phyloP scores from a whole-genome alignment of 345 rosid genomes.

The Euphorbia tirucalli region DNA sequence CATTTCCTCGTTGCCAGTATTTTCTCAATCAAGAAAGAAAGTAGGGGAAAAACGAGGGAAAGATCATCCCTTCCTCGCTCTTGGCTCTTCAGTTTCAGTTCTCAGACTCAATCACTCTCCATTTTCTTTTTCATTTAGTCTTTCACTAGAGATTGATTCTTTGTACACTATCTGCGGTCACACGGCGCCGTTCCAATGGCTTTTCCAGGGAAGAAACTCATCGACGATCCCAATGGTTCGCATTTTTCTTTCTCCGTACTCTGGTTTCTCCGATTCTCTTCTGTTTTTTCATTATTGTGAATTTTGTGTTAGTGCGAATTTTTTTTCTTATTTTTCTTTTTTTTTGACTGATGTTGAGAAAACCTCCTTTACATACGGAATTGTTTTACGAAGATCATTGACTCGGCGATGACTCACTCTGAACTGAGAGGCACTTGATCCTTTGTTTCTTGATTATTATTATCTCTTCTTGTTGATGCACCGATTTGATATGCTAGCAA shows the following conservation, averaged over 20 bases:
- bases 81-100: not conserved
- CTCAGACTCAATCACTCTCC: not conserved
- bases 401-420: not conserved
- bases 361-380: not conserved
- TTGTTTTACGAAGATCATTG: not conserved
- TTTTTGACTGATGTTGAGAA: not conserved
- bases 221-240: constrained; percentile 80
- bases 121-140: not conserved
- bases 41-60: not conserved
- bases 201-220: constrained; percentile 78
- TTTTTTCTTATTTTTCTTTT: not conserved
- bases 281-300: not conserved
- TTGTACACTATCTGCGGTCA: not conserved
- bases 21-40: not conserved
- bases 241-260: constrained; percentile 19
- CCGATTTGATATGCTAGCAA: not conserved
- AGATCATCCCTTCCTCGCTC: not conserved
- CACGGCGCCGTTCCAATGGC: constrained; percentile 44
- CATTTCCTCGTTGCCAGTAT: not conserved
- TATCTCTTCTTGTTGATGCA: not conserved
- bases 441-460: not conserved
- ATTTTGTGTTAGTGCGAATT: constrained; percentile 13
- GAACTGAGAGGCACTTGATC: not conserved
- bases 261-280: not conserved
- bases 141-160: not conserved